These are phyloP conservation scores for Lentinula lateritia DNA, from an alignment of 768 basidiomycete species.

Conservation along the genomic window DNA sequence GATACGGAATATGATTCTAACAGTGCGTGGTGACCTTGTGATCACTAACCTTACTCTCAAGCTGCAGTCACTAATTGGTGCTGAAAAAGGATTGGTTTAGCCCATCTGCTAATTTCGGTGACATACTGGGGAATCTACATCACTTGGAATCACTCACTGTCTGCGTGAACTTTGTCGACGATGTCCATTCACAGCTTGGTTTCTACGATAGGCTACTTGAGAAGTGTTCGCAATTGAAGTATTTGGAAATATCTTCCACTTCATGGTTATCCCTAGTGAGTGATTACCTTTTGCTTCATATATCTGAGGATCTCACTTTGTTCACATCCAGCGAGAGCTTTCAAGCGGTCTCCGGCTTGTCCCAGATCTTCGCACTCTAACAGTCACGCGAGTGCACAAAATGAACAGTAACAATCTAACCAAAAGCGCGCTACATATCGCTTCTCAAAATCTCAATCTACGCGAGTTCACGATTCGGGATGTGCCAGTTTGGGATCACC, in stretches of 20 bases:
- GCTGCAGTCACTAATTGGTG: too few species aligned
- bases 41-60: too few species aligned
- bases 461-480: conserved; percentile 12
- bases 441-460: conserved; percentile 10
- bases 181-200: background rate
- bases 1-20: conserved; percentile 7
- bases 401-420: conserved; percentile 3
- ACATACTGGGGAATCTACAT: conserved; percentile 8
- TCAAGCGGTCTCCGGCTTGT: conserved; percentile 9
- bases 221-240: conserved; percentile 8
- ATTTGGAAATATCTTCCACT: conserved; percentile 13
- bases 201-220: conserved; percentile 11
- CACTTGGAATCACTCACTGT: conserved; percentile 9
- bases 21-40: background rate
- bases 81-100: conserved; percentile 12
- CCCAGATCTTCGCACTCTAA: conserved; percentile 9
- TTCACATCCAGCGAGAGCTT: conserved; percentile 10
- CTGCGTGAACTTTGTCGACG: conserved; percentile 15
- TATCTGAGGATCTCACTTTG: background rate
- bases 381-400: conserved; percentile 12
- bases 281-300: background rate
- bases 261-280: conserved; percentile 10
- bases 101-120: conserved; percentile 13
- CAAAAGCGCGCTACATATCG: conserved; percentile 11
- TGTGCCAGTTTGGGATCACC: conserved; percentile 14